These are phyloP conservation scores for Aspergillus spinulosporus DNA, from an alignment of 2,329 filamentous ascomycete species.

Conservation along the genomic window DNA sequence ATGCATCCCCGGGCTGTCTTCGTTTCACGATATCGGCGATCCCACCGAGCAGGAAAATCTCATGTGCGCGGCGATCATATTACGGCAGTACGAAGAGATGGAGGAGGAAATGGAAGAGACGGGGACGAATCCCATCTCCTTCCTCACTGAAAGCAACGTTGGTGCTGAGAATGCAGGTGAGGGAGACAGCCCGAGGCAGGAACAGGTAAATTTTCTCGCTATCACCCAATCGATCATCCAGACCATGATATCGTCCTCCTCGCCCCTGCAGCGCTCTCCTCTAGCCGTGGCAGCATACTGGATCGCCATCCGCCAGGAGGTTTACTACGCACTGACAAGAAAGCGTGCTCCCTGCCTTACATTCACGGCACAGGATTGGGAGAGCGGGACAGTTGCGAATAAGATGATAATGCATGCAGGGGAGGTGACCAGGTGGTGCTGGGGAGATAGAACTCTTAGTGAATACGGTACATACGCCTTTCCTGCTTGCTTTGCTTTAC, in stretches of 20 bases:
- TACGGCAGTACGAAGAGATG: constrained; percentile 30
- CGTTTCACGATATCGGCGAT: constrained; percentile 21
- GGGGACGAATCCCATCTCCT: no score
- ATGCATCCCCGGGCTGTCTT: constrained; percentile 25
- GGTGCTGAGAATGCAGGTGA: not conserved
- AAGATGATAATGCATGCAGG: constrained; percentile 23
- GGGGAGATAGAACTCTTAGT: constrained; percentile 13
- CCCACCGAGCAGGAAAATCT: constrained; percentile 26
- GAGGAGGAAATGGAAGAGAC: constrained; percentile 30
- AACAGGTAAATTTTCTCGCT: constrained; percentile 24
- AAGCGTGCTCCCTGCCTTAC: constrained; percentile 19
- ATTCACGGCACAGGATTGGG: constrained; percentile 16
- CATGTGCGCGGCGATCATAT: constrained; percentile 28
- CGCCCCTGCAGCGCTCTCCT: constrained; percentile 16
- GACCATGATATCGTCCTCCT: constrained; percentile 22
- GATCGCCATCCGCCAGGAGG: constrained; percentile 29
- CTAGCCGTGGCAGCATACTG: constrained; percentile 27
- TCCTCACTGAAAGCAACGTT: not conserved
- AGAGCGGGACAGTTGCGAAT: constrained; percentile 17
- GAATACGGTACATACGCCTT: no score
- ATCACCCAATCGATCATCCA: constrained; percentile 28
- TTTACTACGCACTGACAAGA: constrained; percentile 26
- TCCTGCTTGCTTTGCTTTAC: not conserved
- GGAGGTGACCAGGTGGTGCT: constrained; percentile 25
- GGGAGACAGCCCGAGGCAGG: no score